These are phyloP conservation scores for Leccinum solheimii DNA, from an alignment of 1,284 basidiomycete species.

Conservation along the genomic window DNA sequence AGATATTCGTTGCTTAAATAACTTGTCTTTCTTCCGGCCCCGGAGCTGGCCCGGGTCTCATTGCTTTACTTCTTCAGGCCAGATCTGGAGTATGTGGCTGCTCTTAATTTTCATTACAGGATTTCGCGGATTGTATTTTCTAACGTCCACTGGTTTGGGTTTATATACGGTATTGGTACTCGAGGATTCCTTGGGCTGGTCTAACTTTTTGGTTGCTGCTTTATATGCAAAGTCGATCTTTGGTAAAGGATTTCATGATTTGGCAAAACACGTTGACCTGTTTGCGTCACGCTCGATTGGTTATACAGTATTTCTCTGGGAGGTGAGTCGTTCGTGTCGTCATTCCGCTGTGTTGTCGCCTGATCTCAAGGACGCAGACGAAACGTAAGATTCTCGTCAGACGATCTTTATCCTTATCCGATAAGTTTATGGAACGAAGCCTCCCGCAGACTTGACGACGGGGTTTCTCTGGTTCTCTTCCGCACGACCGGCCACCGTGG, in stretches of 20 bases:
- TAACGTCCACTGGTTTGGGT: slow-evolving; percentile 18
- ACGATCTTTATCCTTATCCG: not conserved
- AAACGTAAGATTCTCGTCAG: not conserved
- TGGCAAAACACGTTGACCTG: not conserved
- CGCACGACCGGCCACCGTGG: not conserved
- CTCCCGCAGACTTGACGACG: not conserved
- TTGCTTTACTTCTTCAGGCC: slow-evolving; percentile 8
- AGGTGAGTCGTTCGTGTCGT: not conserved
- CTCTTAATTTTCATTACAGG: slow-evolving; percentile 9
- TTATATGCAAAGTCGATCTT: slow-evolving; percentile 5
- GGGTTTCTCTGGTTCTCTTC: not conserved
- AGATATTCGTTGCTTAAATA: not conserved
- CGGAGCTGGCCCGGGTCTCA: not conserved
- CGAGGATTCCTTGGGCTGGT: slow-evolving; percentile 9
- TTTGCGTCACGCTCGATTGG: not conserved
- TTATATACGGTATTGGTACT: slow-evolving; percentile 5
- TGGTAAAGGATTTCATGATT: slow-evolving; percentile 16
- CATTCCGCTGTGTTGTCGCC: not conserved
- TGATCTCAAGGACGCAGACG: not conserved
- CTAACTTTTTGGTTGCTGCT: not conserved
- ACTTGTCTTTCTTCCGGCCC: not conserved
- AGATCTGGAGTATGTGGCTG: slow-evolving; percentile 10
- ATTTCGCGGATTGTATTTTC: slow-evolving; percentile 5
- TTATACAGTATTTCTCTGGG: not conserved
- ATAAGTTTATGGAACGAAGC: not conserved